Evolutionary conservation across 108 stramenopile species (phyloP).

Genomic region (Skeletonema grethae): DNA sequence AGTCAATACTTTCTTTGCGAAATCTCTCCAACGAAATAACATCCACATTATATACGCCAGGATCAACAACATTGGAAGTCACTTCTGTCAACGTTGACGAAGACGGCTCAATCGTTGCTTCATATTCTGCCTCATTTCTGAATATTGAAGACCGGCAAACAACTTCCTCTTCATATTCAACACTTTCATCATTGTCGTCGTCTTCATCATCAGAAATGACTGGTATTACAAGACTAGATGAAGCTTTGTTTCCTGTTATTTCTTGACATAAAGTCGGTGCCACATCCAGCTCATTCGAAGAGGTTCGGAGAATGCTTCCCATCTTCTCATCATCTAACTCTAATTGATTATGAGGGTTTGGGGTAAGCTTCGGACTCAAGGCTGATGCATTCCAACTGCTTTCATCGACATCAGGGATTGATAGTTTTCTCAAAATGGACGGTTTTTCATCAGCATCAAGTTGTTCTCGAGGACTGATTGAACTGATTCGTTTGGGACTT

Average conservation of each 20-base stretch:
- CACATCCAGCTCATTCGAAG: background rate
- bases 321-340: background rate
- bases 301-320: background rate
- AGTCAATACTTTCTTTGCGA: background rate
- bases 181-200: conserved; percentile 10
- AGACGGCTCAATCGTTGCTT: conserved; percentile 12
- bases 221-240: background rate
- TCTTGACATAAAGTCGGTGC: background rate
- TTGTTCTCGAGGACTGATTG: background rate
- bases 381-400: background rate
- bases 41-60: background rate
- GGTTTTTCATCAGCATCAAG: background rate
- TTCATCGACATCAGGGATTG: background rate
- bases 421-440: background rate
- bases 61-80: conserved; percentile 34
- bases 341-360: background rate
- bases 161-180: conserved; percentile 16
- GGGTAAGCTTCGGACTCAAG: background rate
- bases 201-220: conserved; percentile 9
- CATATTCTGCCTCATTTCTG: conserved; percentile 1
- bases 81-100: conserved; percentile 34
- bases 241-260: background rate
- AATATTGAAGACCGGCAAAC: background rate
- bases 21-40: conserved; percentile 11
- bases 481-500: background rate